Base-by-base conservation (phyloP, 2,329 filamentous ascomycete species). In the Alternaria dauci region DNA sequence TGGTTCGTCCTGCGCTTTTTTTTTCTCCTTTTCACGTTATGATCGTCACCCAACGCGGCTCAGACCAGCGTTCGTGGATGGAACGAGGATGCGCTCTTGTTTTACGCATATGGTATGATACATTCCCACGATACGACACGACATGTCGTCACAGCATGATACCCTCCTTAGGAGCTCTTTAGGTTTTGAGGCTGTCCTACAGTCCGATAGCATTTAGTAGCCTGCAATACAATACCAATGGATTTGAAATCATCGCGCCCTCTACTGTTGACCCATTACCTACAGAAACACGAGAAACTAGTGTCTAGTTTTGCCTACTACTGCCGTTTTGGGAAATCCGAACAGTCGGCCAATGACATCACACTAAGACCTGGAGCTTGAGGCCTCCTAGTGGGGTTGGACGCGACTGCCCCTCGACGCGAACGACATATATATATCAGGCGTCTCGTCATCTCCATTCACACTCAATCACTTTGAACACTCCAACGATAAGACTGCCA, bases 121-220 rank as follows among this genome's bases (percentile, higher is more conserved):
- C 61, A 60, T 70, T 68, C 66, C 68, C 68, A 59, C 63, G 74
- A 74, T 65, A 59, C 63, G 74, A 74, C 64, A 60, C 62, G 67
- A 64, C 59, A 66, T 53, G 60, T 66, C 68, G 66, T 69, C 58
- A 59, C 62, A 74, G 71, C 71, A 72, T 73, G 75, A 77, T 77
- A 77, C 74, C 75, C 75, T 76, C 69, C 69, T 66, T 59, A 63
- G 67, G 69, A 71, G 66, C 65, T 69, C 58, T 67, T 23, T 23
- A 23, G 67, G 59, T 61, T 69, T 67, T 61, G 44, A 61, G 51
- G 9, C 51, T 53, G 42, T 56, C 41, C 47, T 32, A 39, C 34
- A 52, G 51, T 38, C 41, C 41, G 32, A 32, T 39, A 52, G 51
- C 59, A 54, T 51, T 44, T 39, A 43, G 39, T 47, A 53, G 32